Evolutionary conservation across 192 early-diverging fungal genomes (phyloP).

Genomic region (Podochytrium sp.): DNA sequence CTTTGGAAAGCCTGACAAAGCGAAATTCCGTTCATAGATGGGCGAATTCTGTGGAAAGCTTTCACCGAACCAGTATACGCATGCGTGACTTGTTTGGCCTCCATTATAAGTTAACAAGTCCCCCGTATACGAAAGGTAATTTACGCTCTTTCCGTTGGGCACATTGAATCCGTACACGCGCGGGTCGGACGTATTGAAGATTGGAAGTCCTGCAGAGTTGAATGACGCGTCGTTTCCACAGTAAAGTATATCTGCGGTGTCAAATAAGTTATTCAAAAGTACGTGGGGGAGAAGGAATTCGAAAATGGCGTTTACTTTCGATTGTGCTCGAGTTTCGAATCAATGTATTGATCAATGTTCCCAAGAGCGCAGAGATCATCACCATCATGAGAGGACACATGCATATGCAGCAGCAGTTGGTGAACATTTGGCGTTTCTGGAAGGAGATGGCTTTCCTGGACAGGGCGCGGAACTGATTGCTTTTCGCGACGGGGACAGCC

Average conservation of each 20-base stretch:
- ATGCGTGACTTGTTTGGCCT: conserved; percentile 13
- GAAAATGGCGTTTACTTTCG: conserved; percentile 21
- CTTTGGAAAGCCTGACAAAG: conserved; percentile 11
- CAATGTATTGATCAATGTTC: conserved; percentile 54
- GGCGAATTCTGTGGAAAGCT: conserved; percentile 32
- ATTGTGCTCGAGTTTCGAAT: conserved; percentile 45
- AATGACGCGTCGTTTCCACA: conserved; percentile 37
- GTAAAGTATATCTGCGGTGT: conserved; percentile 37
- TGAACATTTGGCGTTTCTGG: conserved; percentile 31
- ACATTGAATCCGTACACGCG: conserved; percentile 6
- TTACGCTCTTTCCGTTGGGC: conserved; percentile 12
- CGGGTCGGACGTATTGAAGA: conserved; percentile 35
- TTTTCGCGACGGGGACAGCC: too few relatives aligned
- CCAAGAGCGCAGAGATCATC: conserved; percentile 58
- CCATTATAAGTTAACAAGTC: not conserved
- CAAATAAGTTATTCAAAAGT: not conserved
- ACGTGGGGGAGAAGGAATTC: too few relatives aligned
- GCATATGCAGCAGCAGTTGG: conserved; percentile 23
- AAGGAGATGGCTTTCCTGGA: conserved; percentile 6
- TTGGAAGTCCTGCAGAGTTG: conserved; percentile 36
- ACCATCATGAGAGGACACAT: conserved; percentile 71
- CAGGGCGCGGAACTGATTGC: conserved; percentile 41
- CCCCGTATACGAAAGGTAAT: conserved; percentile 2
- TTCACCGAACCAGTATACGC: conserved; percentile 54
- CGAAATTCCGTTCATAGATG: conserved; percentile 25